Conservation (phyloP, 345 rosid species). For the Pugionium cornutum region DNA sequence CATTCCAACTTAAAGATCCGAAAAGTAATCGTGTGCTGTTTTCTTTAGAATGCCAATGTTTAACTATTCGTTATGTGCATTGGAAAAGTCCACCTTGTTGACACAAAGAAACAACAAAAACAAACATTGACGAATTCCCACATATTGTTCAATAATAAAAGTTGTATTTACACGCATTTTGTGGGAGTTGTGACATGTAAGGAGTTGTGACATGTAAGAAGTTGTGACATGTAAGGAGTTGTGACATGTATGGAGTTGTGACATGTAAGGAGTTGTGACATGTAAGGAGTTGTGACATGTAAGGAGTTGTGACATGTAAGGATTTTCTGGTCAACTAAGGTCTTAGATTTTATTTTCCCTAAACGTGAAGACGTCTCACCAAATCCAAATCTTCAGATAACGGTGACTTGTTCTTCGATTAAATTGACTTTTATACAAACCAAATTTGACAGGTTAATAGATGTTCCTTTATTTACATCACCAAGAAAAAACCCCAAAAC, state of each 20-base stretch:
- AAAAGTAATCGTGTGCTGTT: neutral
- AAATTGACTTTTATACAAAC: neutral
- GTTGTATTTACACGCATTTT: too few species aligned
- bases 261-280: too few species aligned
- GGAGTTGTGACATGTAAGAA: too few species aligned
- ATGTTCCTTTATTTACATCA: neutral
- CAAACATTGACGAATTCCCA: neutral
- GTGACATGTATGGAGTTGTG: too few species aligned
- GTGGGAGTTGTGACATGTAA: too few species aligned
- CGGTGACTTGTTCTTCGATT: neutral
- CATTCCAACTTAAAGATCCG: neutral
- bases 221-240: too few species aligned
- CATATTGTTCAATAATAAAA: too few species aligned
- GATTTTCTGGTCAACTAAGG: neutral
- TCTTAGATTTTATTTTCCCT: neutral
- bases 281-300: too few species aligned
- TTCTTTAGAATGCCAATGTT: neutral
- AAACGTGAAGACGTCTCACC: slow-evolving; percentile 4
- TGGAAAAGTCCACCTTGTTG: slow-evolving; percentile 21
- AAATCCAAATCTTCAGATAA: neutral
- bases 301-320: neutral
- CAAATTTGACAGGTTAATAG: slow-evolving; percentile 2
- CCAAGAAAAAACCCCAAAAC: neutral
- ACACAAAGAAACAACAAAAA: neutral
- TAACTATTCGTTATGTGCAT: slow-evolving; percentile 4